These are phyloP conservation scores for Blastocrithidia nonstop DNA, from an alignment of 208 protist genomes.

Conservation along the genomic window DNA sequence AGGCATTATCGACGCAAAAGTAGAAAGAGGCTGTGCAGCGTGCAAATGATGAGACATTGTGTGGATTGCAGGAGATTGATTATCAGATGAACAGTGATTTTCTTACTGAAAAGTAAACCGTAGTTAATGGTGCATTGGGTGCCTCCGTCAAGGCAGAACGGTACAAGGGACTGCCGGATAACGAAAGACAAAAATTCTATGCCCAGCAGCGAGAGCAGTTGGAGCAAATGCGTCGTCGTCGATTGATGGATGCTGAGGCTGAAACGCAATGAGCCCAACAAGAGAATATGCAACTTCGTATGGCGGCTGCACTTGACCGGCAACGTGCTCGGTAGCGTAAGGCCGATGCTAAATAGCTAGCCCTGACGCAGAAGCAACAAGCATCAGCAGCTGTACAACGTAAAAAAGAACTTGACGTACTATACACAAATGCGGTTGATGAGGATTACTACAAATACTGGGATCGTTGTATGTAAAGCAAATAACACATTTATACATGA, in stretches of 20 bases:
- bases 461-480: constrained; percentile 51
- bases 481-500: background rate
- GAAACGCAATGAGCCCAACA: constrained; percentile 75
- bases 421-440: constrained; percentile 79
- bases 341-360: constrained; percentile 40
- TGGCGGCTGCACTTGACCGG: constrained; percentile 75
- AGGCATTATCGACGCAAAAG: constrained; percentile 76
- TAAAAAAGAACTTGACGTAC: constrained; percentile 39
- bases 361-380: constrained; percentile 50
- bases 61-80: constrained; percentile 80
- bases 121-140: constrained; percentile 48
- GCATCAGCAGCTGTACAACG: constrained; percentile 21
- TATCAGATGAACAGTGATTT: constrained; percentile 80
- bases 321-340: constrained; percentile 71
- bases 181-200: constrained; percentile 32
- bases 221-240: constrained; percentile 54
- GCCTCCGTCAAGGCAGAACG: constrained; percentile 61
- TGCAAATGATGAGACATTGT: constrained; percentile 63
- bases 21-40: constrained; percentile 47
- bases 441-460: constrained; percentile 89
- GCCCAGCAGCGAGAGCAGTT: constrained; percentile 65
- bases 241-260: constrained; percentile 78
- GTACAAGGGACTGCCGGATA: constrained; percentile 60
- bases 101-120: constrained; percentile 77
- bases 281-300: constrained; percentile 77